phyloP scores from a whole-genome alignment of 2,329 filamentous ascomycete genomes.

The Seiridium unicorne region DNA sequence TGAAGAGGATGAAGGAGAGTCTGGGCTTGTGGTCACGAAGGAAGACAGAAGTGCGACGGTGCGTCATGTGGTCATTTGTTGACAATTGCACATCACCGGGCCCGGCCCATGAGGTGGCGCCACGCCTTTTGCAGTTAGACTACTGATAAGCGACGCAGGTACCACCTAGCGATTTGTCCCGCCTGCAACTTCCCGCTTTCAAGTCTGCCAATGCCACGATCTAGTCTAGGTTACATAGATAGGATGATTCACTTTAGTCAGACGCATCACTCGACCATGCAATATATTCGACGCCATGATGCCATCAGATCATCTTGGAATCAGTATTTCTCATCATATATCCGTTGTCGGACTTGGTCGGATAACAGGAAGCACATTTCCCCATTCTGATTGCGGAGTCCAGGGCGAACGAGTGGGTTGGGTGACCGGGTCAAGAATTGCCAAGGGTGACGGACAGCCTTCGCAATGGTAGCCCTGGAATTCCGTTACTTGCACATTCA shows the following conservation, averaged over 20 bases:
- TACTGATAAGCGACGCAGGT: conserved; percentile 1
- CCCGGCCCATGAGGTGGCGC: not conserved
- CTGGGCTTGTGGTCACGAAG: no score
- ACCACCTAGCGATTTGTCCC: not conserved
- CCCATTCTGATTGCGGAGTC: no score
- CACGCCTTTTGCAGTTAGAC: not conserved
- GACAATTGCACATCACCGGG: not conserved
- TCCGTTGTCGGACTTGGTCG: no score
- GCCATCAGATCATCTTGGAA: no score
- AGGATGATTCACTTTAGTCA: not conserved
- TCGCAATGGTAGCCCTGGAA: no score
- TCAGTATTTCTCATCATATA: no score
- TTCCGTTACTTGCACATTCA: no score
- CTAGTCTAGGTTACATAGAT: not conserved
- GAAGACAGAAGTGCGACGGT: not conserved
- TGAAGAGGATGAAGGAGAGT: not conserved
- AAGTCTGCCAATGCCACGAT: not conserved
- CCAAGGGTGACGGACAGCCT: no score
- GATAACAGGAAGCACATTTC: no score
- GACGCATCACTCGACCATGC: not conserved
- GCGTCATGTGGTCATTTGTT: conserved; percentile 8
- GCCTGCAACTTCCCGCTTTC: not conserved
- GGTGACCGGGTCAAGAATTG: no score
- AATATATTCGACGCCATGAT: no score
- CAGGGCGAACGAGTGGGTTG: no score